Base-by-base conservation (phyloP, 495 filamentous ascomycete species). In the Penicillium robsamsonii region DNA sequence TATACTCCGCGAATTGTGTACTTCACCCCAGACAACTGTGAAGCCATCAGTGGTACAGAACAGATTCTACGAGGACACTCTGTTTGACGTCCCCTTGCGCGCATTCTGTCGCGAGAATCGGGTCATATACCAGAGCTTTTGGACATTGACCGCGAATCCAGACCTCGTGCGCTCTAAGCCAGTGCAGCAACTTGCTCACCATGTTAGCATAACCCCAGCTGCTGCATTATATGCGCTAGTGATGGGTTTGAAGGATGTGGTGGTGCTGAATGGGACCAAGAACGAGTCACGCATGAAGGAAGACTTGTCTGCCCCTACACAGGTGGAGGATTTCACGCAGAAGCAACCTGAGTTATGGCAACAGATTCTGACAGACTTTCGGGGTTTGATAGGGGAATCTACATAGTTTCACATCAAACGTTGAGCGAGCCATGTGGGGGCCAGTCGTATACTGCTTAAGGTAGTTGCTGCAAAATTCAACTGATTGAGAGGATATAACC, bases 101-200 rank as follows among this genome's bases (percentile, higher is more conserved):
- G 64, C 65, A 0, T 92, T 85, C 66, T 91, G 87, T 62, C 70
- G 74, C 13, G 76, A 81, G 33, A 70, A 80, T 7, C 74, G 73
- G 24, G 84, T 89, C 37, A 64, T 78, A 15, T 93, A 91, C 63
- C 88, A 93, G 66, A 79, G 82, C 20, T 93, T 91, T 71, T 91
- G 89, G 89, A 91, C 87, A 1, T 64, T 94, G 66, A 88, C 83
- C 0, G 90, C 81, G 0, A 93, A 94, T 59, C 81, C 76, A 10
- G 68, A 78, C 15, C 73, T 92, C 43, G 53, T 85, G 29, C 75
- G 63, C 41, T 80, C 75, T 30, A 59, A 60, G 7, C 68, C 79
- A 20, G 85, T 92, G 5, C 59, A 61, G 54, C 66, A 63, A 11
- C 62, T 93, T 20, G 82, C 83, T 13, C 46, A 67, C 13, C 64